Base-by-base conservation (phyloP, 495 filamentous ascomycete species). In the Achaetomiella virescens region DNA sequence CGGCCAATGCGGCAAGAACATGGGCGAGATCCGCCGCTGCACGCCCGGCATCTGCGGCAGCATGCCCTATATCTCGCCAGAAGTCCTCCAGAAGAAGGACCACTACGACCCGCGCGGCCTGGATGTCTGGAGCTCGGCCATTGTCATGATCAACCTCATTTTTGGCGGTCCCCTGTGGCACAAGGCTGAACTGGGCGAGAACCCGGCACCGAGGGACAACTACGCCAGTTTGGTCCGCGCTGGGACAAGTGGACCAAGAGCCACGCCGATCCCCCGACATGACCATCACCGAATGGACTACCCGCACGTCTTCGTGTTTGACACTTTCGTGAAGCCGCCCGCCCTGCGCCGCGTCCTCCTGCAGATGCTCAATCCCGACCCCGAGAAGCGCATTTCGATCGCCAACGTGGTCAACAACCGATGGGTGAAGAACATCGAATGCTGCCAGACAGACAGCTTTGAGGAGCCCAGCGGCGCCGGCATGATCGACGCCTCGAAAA, bases 91-190 rank as follows among this genome's bases (percentile, higher is more conserved):
- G 47, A 86, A 84, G 75, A 69, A 76, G 49, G 77, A 70, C 18
- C 70, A 81, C 5, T 92, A 92, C 68, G 88, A 92, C 67, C 84
- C 88, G 8, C 81, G 88, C 31, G 76, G 81, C 3, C 68, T 90
- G 22, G 88, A 92, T 60, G 82, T 91, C 20, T 92, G 88, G 88
- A 86, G 84, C 47, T 83, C 85, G 44, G 88, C 84, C 18, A 80
- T 91, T 51, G 82, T 89, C 54, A 88, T 83, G 73, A 63, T 90
- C 36, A 78, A 81, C 58, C 78, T 92, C 58, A 79, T 77, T 46
- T 85, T 83, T 54, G 76, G 78, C 22, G 85, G 80, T 42, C 77
- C 77, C 18, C 71, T 88, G 4, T 91, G 88, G 88, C 66, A 77
- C 44, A 76, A 78, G 35, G 87, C 82, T 15, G 72, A 75, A 50